These are phyloP conservation scores for Cucumis sativus DNA, from an alignment of 306 rosid species.

Conservation along the genomic window DNA sequence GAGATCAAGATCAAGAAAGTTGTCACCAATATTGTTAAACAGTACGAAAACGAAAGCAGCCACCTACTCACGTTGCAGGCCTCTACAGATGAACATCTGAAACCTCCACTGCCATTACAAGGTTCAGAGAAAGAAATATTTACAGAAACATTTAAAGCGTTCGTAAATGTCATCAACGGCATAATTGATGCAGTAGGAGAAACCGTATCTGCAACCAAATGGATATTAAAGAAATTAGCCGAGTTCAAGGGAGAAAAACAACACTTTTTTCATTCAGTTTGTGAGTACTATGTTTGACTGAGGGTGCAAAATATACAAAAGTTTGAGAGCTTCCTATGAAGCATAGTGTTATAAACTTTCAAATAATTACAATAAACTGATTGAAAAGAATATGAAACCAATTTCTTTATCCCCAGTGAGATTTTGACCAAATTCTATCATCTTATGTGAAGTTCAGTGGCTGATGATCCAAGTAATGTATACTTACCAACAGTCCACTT, in stretches of 20 bases:
- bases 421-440: background rate
- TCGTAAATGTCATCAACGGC: constrained; percentile 48
- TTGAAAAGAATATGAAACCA: background rate
- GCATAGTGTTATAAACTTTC: background rate
- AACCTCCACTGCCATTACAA: constrained; percentile 55
- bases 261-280: background rate
- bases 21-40: background rate
- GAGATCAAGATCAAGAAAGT: background rate
- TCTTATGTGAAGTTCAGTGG: background rate
- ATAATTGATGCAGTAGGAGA: constrained; percentile 76
- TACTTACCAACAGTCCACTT: constrained; percentile 77
- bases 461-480: background rate
- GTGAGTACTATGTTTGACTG: background rate
- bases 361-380: background rate
- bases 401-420: background rate
- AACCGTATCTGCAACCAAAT: constrained; percentile 50
- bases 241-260: background rate
- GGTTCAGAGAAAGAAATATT: constrained; percentile 69
- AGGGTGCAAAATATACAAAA: background rate
- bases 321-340: background rate
- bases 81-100: constrained; percentile 53
- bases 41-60: constrained; percentile 1
- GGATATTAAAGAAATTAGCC: background rate
- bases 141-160: constrained; percentile 54
- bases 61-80: constrained; percentile 85